Percentiles rank a stretch among this genome's conserved stretches.
These are phyloP conservation scores for Blastocystis sp. DNA, from an alignment of 352 stramenopile species.

Conservation along the genomic window DNA sequence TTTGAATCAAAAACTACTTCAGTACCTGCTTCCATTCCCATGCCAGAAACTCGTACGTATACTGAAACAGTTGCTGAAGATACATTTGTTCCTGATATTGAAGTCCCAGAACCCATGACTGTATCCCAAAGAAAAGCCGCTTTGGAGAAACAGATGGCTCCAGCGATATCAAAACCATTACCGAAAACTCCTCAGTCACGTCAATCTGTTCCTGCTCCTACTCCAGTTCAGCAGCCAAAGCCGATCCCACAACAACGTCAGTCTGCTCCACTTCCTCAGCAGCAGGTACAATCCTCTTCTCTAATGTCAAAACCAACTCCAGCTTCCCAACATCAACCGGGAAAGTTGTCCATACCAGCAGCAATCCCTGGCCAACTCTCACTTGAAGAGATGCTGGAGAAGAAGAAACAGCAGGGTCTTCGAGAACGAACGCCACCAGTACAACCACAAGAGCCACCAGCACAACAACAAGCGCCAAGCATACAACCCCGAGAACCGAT, in stretches of 20 bases:
- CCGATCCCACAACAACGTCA: background rate
- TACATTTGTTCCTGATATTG: background rate
- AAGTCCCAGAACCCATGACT: background rate
- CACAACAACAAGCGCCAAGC: background rate
- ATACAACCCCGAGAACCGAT: too few relatives aligned
- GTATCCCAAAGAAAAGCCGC: background rate
- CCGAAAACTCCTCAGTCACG: background rate
- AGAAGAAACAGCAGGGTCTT: background rate
- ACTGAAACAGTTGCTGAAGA: background rate
- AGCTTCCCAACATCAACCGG: background rate
- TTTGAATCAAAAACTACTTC: conserved; percentile 25
- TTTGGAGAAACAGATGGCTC: background rate
- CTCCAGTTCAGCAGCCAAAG: background rate
- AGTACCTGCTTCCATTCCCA: background rate
- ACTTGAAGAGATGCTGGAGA: conserved; percentile 40
- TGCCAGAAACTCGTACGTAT: background rate
- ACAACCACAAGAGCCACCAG: background rate
- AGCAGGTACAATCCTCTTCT: background rate
- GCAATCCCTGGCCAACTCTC: conserved; percentile 20
- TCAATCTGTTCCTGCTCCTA: background rate
- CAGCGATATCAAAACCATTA: background rate
- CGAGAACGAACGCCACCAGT: background rate
- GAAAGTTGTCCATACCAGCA: conserved; percentile 8
- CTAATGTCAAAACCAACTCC: background rate
- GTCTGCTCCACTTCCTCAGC: background rate